Evolutionary conservation across 2,329 filamentous ascomycete species (phyloP).

Genomic region (Fusarium ramigenum): DNA sequence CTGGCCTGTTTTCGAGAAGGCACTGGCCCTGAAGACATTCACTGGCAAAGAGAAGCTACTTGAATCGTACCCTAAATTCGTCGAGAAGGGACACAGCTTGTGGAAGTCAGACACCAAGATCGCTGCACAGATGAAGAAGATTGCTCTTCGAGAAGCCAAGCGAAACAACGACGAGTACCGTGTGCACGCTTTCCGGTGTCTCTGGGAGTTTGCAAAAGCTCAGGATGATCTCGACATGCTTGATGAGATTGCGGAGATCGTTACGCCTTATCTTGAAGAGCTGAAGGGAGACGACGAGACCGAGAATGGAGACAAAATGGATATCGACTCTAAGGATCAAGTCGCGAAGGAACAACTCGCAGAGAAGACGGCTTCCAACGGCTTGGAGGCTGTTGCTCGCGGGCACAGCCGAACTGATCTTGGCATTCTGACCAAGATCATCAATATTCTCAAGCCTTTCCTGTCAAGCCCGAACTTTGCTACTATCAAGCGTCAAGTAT

Average conservation of each 20-base stretch:
- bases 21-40: slow-evolving; percentile 89
- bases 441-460: slow-evolving; percentile 53
- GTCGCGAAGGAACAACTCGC: slow-evolving; percentile 51
- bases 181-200: slow-evolving; percentile 74
- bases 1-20: slow-evolving; percentile 86
- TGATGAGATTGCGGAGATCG: slow-evolving; percentile 71
- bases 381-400: slow-evolving; percentile 59
- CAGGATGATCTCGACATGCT: slow-evolving; percentile 77
- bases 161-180: slow-evolving; percentile 88
- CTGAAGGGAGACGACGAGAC: slow-evolving; percentile 64
- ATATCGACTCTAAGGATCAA: slow-evolving; percentile 63
- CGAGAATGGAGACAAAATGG: slow-evolving; percentile 73
- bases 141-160: slow-evolving; percentile 86
- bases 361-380: slow-evolving; percentile 58
- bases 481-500: slow-evolving; percentile 58
- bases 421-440: slow-evolving; percentile 52
- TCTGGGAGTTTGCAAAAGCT: slow-evolving; percentile 77
- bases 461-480: slow-evolving; percentile 52
- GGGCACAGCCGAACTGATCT: slow-evolving; percentile 59
- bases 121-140: slow-evolving; percentile 77
- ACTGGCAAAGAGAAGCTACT: slow-evolving; percentile 89
- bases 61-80: slow-evolving; percentile 80
- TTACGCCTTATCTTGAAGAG: slow-evolving; percentile 69
- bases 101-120: slow-evolving; percentile 63
- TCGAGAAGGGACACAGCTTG: slow-evolving; percentile 68